These are phyloP conservation scores for Aquilaria malaccensis DNA, from an alignment of 345 rosid species.

Conservation along the genomic window DNA sequence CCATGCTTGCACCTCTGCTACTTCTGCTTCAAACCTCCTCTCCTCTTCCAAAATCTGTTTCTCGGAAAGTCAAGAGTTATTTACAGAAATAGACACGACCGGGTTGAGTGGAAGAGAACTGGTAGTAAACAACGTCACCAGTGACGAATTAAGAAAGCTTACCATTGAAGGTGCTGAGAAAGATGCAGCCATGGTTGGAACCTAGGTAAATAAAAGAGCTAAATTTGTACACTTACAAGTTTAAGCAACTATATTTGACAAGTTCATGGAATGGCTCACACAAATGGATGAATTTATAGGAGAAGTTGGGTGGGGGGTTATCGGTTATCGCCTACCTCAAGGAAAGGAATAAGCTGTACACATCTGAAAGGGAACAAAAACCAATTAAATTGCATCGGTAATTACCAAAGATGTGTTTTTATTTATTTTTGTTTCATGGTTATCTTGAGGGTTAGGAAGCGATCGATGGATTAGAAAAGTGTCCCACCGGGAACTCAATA, in stretches of 20 bases:
- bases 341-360: neutral
- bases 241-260: conserved; percentile 15
- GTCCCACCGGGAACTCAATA: too few species aligned
- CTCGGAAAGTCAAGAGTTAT: neutral
- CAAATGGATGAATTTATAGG: conserved; percentile 35
- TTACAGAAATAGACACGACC: neutral
- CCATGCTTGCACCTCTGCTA: conserved; percentile 94
- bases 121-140: neutral
- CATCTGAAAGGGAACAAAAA: too few species aligned
- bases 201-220: conserved; percentile 8
- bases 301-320: neutral
- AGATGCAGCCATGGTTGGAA: conserved; percentile 86
- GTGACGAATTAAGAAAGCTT: conserved; percentile 6
- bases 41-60: conserved; percentile 86
- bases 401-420: too few species aligned
- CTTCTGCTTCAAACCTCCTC: conserved; percentile 82
- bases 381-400: too few species aligned
- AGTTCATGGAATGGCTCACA: conserved; percentile 23
- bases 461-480: too few species aligned
- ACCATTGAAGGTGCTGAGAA: conserved; percentile 92
- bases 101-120: neutral
- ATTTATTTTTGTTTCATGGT: too few species aligned
- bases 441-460: too few species aligned
- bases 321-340: conserved; percentile 5
- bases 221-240: too few species aligned